Conservation (phyloP, 2,329 filamentous ascomycete species). For the Rasamsonia emersonii region DNA sequence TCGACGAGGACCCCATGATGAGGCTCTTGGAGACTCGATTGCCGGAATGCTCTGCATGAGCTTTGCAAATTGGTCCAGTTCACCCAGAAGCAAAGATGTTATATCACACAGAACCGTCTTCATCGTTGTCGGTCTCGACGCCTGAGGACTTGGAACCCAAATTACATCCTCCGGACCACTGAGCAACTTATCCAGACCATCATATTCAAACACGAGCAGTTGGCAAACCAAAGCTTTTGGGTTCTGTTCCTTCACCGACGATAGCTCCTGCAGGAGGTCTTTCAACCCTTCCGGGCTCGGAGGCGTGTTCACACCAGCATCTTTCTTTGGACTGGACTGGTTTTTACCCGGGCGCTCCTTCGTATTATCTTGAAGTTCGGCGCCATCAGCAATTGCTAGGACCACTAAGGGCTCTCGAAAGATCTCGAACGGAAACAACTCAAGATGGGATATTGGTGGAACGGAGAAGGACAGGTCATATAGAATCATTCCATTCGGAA, state of each 20-base stretch:
- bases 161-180: constrained; percentile 55
- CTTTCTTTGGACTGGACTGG: constrained; percentile 7
- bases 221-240: constrained; percentile 70
- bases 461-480: constrained; percentile 79
- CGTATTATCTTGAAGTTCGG: constrained; percentile 47
- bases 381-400: constrained; percentile 75
- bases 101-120: constrained; percentile 74
- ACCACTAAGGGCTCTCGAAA: constrained; percentile 78
- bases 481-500: constrained; percentile 75
- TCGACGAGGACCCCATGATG: constrained; percentile 41
- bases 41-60: constrained; percentile 63
- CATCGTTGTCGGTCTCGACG: constrained; percentile 68
- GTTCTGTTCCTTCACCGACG: constrained; percentile 62
- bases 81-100: constrained; percentile 62
- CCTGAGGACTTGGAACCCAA: constrained; percentile 58
- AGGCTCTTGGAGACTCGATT: constrained; percentile 63
- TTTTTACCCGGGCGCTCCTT: constrained; percentile 7
- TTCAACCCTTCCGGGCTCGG: constrained; percentile 30
- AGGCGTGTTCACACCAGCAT: constrained; percentile 18
- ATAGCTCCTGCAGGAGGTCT: constrained; percentile 52
- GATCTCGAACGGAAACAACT: constrained; percentile 80
- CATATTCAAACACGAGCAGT: constrained; percentile 70
- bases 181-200: constrained; percentile 47
- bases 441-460: constrained; percentile 68
- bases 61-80: constrained; percentile 66